Evolutionary conservation across 2,329 filamentous ascomycete species (phyloP).

Genomic region (Thelonectria rubi): DNA sequence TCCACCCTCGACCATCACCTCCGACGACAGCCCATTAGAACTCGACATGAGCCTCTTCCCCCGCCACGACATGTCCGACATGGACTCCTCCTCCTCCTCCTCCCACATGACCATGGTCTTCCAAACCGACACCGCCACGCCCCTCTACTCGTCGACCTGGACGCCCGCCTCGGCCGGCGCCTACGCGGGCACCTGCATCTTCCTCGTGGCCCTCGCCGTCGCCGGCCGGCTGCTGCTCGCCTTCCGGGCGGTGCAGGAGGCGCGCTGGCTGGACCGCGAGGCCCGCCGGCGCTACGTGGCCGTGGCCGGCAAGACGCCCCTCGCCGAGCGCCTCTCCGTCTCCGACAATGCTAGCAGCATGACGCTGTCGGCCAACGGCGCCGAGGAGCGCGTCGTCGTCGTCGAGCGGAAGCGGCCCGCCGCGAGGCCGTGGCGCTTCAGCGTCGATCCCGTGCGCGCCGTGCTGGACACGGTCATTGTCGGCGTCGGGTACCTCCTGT

Average conservation of each 20-base stretch:
- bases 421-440: constrained; percentile 79
- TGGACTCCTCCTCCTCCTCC: constrained; percentile 26
- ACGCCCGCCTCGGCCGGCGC: constrained; percentile 73
- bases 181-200: constrained; percentile 92
- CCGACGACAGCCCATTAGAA: neutral
- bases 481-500: constrained; percentile 88
- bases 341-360: constrained; percentile 71
- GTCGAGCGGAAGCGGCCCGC: constrained; percentile 66
- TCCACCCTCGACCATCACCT: neutral
- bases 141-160: constrained; percentile 73
- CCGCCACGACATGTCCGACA: constrained; percentile 40
- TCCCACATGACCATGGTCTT: constrained; percentile 64
- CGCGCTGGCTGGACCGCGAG: constrained; percentile 75
- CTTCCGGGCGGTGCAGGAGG: constrained; percentile 69
- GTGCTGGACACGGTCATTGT: constrained; percentile 74
- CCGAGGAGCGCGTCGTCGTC: constrained; percentile 82
- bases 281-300: constrained; percentile 80
- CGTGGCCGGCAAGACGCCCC: constrained; percentile 69
- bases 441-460: constrained; percentile 79
- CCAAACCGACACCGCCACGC: constrained; percentile 61
- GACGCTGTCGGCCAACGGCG: constrained; percentile 74
- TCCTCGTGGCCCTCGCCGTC: constrained; percentile 80
- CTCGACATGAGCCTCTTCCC: constrained; percentile 35
- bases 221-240: constrained; percentile 77
- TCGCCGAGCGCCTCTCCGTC: constrained; percentile 66